Percentiles rank a stretch among this genome's conserved stretches.
phyloP scores from a whole-genome alignment of 2,329 filamentous ascomycete genomes.

The Colletotrichum karsti region DNA sequence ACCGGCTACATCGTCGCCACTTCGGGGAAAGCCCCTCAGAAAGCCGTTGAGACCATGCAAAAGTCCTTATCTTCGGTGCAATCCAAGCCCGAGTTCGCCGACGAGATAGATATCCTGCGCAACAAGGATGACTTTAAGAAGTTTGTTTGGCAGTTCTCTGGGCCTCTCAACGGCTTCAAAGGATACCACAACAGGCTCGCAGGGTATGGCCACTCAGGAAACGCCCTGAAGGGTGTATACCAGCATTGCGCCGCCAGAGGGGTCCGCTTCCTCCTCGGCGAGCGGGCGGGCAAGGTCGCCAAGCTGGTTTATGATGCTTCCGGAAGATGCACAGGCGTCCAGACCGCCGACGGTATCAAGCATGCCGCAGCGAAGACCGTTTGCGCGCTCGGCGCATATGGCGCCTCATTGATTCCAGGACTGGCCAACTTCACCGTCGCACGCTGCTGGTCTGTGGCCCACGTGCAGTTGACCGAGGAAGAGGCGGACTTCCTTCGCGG shows the following conservation, averaged over 20 bases:
- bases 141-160: conserved; percentile 54
- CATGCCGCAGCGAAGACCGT: conserved; percentile 31
- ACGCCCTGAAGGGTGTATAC: conserved; percentile 58
- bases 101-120: conserved; percentile 46
- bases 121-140: conserved; percentile 45
- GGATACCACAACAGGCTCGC: conserved; percentile 67
- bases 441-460: conserved; percentile 66
- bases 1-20: conserved; percentile 53
- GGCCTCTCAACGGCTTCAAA: conserved; percentile 58
- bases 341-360: conserved; percentile 32
- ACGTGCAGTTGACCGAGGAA: conserved; percentile 62
- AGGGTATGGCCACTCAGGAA: conserved; percentile 64
- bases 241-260: conserved; percentile 44
- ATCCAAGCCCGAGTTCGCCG: conserved; percentile 47
- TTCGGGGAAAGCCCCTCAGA: conserved; percentile 52
- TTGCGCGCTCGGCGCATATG: conserved; percentile 29
- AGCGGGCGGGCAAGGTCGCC: conserved; percentile 8
- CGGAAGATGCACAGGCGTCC: conserved; percentile 34
- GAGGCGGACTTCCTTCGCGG: conserved; percentile 62
- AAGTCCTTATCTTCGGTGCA: conserved; percentile 46
- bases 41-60: conserved; percentile 51
- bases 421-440: conserved; percentile 60
- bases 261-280: conserved; percentile 46
- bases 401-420: conserved; percentile 54
- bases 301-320: neutral